These are phyloP conservation scores for Hordeum marinum DNA, from an alignment of 176 grass and related monocot genomes.

Conservation along the genomic window DNA sequence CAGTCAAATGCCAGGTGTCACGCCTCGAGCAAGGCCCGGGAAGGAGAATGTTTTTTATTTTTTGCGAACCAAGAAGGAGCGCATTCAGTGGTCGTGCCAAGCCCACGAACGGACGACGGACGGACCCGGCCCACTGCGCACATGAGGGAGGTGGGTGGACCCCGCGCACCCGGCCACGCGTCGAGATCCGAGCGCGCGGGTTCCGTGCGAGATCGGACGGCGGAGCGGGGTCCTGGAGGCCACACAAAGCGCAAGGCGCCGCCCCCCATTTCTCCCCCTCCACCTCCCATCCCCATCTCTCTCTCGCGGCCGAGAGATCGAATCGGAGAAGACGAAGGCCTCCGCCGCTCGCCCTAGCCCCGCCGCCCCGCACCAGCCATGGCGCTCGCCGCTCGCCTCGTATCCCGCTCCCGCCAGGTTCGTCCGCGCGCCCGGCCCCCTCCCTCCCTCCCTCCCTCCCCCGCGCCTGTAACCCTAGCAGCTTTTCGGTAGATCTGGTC, in stretches of 20 bases:
- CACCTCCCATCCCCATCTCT: constrained; percentile 7
- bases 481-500: constrained; percentile 29
- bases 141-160: not conserved
- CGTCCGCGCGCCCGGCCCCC: not conserved
- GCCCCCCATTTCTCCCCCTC: constrained; percentile 12
- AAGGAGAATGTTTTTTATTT: no score
- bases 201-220: constrained; percentile 27
- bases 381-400: constrained; percentile 80
- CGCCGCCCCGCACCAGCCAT: constrained; percentile 32
- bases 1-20: no score
- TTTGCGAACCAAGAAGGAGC: no score
- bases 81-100: not conserved
- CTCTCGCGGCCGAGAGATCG: constrained; percentile 23
- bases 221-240: not conserved
- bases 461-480: constrained; percentile 2
- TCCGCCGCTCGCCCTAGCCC: constrained; percentile 13
- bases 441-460: not conserved
- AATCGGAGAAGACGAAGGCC: constrained; percentile 3
- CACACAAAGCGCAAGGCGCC: constrained; percentile 38
- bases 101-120: not conserved
- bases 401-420: constrained; percentile 83
- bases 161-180: not conserved
- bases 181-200: not conserved
- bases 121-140: not conserved
- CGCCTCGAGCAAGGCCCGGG: no score